Evolutionary conservation across 805 yeast species (phyloP).

Genomic region (Sugiyamaella floridensis): DNA sequence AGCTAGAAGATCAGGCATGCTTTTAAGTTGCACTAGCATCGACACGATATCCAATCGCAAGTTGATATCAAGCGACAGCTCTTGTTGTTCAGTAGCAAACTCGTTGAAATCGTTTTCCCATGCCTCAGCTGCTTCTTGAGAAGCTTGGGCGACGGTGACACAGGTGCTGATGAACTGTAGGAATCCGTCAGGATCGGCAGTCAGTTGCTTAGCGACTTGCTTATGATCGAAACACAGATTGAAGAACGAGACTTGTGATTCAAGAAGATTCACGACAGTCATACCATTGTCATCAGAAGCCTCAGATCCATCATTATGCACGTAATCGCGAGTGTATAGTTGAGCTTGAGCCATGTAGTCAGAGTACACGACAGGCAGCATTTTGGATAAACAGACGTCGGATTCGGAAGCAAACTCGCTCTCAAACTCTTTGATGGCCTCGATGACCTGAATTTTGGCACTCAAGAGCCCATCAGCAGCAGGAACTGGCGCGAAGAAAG

Average conservation of each 20-base stretch:
- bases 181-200: not conserved
- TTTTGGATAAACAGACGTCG: not conserved
- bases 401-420: not conserved
- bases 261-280: not conserved
- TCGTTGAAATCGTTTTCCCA: constrained; percentile 58
- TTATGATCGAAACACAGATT: not conserved
- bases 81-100: constrained; percentile 70
- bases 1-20: not conserved
- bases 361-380: not conserved
- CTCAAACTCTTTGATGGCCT: constrained; percentile 10
- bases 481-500: constrained; percentile 2
- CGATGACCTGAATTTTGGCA: constrained; percentile 8
- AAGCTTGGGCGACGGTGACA: not conserved
- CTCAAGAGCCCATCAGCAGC: not conserved
- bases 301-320: not conserved
- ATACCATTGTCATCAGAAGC: not conserved
- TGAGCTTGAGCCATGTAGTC: not conserved
- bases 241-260: not conserved
- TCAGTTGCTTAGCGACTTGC: constrained; percentile 1
- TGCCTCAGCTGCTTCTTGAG: constrained; percentile 2
- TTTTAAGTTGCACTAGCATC: not conserved
- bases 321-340: not conserved
- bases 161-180: not conserved
- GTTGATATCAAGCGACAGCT: constrained; percentile 47
- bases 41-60: constrained; percentile 52